A percentile compares a stretch with the other conserved stretches of the same genome.
phyloP scores from a whole-genome alignment of 495 filamentous ascomycete species.

The Daldinia decipiens region DNA sequence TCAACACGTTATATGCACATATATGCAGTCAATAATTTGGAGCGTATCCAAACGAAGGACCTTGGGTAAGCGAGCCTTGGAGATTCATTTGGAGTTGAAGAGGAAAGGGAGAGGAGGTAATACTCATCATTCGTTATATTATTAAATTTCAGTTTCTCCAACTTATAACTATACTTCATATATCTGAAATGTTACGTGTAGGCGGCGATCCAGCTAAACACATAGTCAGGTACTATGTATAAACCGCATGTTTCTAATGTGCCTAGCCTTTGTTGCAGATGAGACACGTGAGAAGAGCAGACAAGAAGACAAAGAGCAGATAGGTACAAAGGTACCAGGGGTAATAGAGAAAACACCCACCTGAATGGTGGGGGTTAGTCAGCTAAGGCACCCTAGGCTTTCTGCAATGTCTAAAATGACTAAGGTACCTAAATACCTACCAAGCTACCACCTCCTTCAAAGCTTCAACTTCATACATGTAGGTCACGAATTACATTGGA shows the following conservation, averaged over 20 bases:
- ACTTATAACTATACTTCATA: background rate
- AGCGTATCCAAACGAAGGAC: background rate
- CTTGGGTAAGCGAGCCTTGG: background rate
- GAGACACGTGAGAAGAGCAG: background rate
- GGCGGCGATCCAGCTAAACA: background rate
- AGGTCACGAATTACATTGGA: background rate
- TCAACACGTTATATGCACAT: slow-evolving; percentile 12
- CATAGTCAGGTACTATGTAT: background rate
- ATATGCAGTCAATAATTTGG: background rate
- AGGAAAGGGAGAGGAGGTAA: background rate
- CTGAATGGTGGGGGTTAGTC: slow-evolving; percentile 20
- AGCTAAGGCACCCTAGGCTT: background rate
- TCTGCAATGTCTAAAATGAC: background rate
- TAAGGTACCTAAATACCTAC: background rate
- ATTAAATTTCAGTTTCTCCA: background rate
- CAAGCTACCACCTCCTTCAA: slow-evolving; percentile 10
- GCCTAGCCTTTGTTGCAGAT: background rate
- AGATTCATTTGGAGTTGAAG: background rate
- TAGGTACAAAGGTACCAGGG: background rate
- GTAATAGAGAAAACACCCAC: background rate
- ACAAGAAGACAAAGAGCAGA: background rate
- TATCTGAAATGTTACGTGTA: background rate
- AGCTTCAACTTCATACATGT: slow-evolving; percentile 31
- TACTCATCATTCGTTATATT: slow-evolving; percentile 3
- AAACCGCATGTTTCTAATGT: background rate